Percentiles rank a stretch among this genome's conserved stretches.
Evolutionary conservation across 208 protist genomes (phyloP).

Genomic region (Trypanosoma rangeli): DNA sequence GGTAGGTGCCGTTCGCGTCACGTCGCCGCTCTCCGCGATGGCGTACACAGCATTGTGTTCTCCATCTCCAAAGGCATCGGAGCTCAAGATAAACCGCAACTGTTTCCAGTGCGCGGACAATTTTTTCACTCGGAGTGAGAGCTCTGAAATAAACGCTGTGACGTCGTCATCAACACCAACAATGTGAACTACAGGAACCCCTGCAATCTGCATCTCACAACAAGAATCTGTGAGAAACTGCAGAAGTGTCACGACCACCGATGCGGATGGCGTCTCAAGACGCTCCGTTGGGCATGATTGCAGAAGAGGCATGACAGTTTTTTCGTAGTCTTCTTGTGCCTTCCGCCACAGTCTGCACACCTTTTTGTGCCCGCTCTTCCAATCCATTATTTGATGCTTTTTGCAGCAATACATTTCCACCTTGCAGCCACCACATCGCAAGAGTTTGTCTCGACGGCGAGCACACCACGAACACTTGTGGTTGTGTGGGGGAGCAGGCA

Average conservation of each 20-base stretch:
- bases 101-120: conserved; percentile 16
- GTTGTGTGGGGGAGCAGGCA: conserved; percentile 17
- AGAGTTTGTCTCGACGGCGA: conserved; percentile 53
- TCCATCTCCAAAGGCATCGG: conserved; percentile 40
- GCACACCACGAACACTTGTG: conserved; percentile 66
- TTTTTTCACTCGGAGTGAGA: not conserved
- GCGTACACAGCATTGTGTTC: conserved; percentile 64
- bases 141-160: conserved; percentile 14
- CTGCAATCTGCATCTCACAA: conserved; percentile 22
- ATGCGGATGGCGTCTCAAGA: conserved; percentile 10
- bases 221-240: conserved; percentile 16
- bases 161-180: conserved; percentile 28
- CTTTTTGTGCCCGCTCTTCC: conserved; percentile 57
- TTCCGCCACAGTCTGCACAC: conserved; percentile 58
- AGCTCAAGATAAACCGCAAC: conserved; percentile 53
- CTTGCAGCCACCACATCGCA: conserved; percentile 71
- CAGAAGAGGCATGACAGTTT: conserved; percentile 33
- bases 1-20: conserved; percentile 16
- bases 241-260: conserved; percentile 24
- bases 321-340: conserved; percentile 47
- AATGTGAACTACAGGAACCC: conserved; percentile 40
- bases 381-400: conserved; percentile 73
- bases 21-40: conserved; percentile 22
- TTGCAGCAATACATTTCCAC: conserved; percentile 77
- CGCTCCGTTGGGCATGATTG: conserved; percentile 8